A percentile compares a stretch with the other conserved stretches of the same genome.
Conservation (phyloP, 345 rosid species). For the Trapa incisa region DNA sequence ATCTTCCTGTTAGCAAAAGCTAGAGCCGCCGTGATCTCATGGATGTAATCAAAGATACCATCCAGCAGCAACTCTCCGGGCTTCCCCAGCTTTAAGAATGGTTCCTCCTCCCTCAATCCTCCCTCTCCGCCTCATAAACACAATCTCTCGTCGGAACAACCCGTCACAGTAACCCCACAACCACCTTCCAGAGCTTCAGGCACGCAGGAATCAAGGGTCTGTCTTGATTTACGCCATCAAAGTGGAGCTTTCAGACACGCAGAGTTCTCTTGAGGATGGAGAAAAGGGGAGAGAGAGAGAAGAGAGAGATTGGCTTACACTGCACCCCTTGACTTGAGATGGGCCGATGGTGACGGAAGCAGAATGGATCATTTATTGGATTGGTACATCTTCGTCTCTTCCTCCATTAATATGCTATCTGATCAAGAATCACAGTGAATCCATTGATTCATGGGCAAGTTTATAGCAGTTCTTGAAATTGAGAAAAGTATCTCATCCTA, state of each 20-base stretch:
- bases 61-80: conserved; percentile 62
- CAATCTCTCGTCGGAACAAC: not conserved
- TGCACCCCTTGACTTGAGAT: conserved; percentile 13
- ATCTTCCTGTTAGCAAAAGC: conserved; percentile 56
- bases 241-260: conserved; percentile 3
- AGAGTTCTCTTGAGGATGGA: not conserved
- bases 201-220: conserved; percentile 21
- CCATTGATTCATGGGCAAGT: too few relatives aligned
- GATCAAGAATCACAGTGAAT: too few relatives aligned
- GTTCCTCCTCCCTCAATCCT: conserved; percentile 4
- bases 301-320: conserved; percentile 31
- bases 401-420: too few relatives aligned
- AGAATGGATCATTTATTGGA: too few relatives aligned
- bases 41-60: conserved; percentile 81
- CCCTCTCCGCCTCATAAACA: conserved; percentile 1
- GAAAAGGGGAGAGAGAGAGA: conserved; percentile 4
- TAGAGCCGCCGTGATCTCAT: conserved; percentile 79
- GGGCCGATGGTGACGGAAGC: not conserved
- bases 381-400: too few relatives aligned
- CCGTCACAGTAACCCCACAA: not conserved
- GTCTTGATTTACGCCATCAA: conserved; percentile 38
- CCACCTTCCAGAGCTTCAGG: conserved; percentile 10
- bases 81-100: conserved; percentile 74
- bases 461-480: too few relatives aligned
- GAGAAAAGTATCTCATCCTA: conserved; percentile 25